Percentiles rank a stretch among this genome's conserved stretches.
These are phyloP conservation scores for Panaeolus papilionaceus DNA, from an alignment of 768 basidiomycete species.

Conservation along the genomic window DNA sequence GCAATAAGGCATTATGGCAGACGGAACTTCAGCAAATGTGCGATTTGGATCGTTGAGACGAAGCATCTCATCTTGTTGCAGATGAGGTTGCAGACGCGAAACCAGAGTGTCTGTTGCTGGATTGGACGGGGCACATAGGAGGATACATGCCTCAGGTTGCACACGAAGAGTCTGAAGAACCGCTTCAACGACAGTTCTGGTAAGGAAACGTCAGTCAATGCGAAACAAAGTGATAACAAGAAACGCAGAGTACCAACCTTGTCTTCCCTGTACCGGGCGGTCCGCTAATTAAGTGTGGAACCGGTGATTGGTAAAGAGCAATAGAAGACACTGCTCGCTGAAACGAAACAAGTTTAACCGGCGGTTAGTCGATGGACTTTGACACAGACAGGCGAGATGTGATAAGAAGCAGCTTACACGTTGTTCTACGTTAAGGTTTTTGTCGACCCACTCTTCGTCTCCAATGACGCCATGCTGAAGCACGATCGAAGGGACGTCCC, in stretches of 20 bases:
- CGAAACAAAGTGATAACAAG: background rate
- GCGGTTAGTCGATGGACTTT: background rate
- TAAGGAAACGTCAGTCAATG: background rate
- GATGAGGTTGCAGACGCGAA: slow-evolving; percentile 41
- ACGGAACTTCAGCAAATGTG: slow-evolving; percentile 56
- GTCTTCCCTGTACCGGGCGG: slow-evolving; percentile 62
- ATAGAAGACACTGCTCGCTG: slow-evolving; percentile 52
- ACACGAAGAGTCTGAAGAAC: slow-evolving; percentile 56
- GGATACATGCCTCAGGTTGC: slow-evolving; percentile 51
- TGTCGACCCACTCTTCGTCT: slow-evolving; percentile 48
- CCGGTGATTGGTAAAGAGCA: slow-evolving; percentile 48
- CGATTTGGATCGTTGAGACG: slow-evolving; percentile 54
- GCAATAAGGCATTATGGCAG: slow-evolving; percentile 51
- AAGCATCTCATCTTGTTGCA: slow-evolving; percentile 51
- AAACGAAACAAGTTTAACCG: slow-evolving; percentile 4
- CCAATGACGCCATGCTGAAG: slow-evolving; percentile 29
- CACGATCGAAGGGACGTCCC: slow-evolving; percentile 29
- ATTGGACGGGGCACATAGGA: slow-evolving; percentile 58
- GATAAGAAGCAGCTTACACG: slow-evolving; percentile 35
- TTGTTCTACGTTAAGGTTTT: slow-evolving; percentile 54
- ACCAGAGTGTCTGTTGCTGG: slow-evolving; percentile 57
- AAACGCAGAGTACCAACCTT: slow-evolving; percentile 34
- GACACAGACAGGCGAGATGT: background rate
- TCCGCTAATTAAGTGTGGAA: slow-evolving; percentile 55
- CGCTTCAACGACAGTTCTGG: slow-evolving; percentile 54